phyloP scores from a whole-genome alignment of 768 basidiomycete species.

The Hydnomerulius pinastri region DNA sequence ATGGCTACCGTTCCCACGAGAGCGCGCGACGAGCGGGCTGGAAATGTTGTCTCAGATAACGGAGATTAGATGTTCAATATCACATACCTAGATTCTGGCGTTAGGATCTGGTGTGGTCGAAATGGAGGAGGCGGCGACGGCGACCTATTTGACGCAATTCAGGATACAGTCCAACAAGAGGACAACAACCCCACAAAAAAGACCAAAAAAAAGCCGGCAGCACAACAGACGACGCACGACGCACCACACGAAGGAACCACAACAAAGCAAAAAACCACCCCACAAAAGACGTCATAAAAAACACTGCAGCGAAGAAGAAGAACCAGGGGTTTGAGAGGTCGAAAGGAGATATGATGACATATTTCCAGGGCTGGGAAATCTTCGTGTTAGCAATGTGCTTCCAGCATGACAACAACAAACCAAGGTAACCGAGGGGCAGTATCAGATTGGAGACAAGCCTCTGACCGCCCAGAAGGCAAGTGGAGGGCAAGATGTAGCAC shows the following conservation, averaged over 20 bases:
- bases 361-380: conserved; percentile 34
- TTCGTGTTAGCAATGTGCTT: conserved; percentile 11
- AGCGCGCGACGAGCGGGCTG: conserved; percentile 24
- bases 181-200: too few relatives aligned
- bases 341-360: conserved; percentile 30
- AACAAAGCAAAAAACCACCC: too few relatives aligned
- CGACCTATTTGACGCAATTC: conserved; percentile 10
- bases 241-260: too few relatives aligned
- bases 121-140: conserved; percentile 18
- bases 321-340: conserved; percentile 12
- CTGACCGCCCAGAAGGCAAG: too few relatives aligned
- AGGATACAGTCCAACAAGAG: too few relatives aligned
- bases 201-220: too few relatives aligned
- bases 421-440: background rate
- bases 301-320: conserved; percentile 18
- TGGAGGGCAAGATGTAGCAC: too few relatives aligned
- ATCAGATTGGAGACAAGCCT: background rate
- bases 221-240: too few relatives aligned
- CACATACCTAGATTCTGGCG: conserved; percentile 34
- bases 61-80: background rate
- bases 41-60: conserved; percentile 8
- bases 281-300: background rate
- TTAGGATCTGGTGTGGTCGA: conserved; percentile 27
- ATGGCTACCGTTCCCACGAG: conserved; percentile 22
- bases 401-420: background rate